phyloP scores from a whole-genome alignment of 73 alveolate genomes.

The Symbiodinium pilosum region DNA sequence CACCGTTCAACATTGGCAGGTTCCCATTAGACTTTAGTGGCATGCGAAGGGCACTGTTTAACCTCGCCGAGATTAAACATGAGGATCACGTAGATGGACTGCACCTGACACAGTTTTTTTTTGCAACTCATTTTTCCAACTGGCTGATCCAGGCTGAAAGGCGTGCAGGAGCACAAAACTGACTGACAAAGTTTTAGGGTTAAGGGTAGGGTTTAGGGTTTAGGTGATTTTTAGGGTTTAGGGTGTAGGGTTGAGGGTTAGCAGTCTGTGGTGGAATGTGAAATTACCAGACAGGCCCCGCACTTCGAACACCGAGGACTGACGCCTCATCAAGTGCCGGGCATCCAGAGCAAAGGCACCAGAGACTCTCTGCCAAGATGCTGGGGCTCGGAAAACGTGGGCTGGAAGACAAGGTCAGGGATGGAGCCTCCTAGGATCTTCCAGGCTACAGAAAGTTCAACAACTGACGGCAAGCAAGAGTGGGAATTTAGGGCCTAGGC shows the following conservation, averaged over 20 bases:
- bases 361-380: background rate
- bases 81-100: constrained; percentile 12
- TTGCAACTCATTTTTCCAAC: no score
- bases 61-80: constrained; percentile 9
- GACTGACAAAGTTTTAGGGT: no score
- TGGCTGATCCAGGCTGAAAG: no score
- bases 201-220: no score
- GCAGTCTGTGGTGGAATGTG: background rate
- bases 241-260: no score
- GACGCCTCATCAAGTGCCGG: constrained; percentile 58
- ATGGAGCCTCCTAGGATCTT: background rate
- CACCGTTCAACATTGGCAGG: background rate
- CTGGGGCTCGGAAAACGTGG: background rate
- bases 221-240: no score
- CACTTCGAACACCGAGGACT: constrained; percentile 48
- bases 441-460: no score
- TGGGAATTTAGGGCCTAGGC: no score
- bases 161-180: no score
- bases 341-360: background rate
- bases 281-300: background rate
- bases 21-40: background rate
- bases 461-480: no score
- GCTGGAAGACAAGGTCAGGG: background rate
- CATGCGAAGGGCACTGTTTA: background rate
- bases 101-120: no score